Evolutionary conservation across 2,329 filamentous ascomycete genomes (phyloP).

Genomic region (Clonostachys solani): DNA sequence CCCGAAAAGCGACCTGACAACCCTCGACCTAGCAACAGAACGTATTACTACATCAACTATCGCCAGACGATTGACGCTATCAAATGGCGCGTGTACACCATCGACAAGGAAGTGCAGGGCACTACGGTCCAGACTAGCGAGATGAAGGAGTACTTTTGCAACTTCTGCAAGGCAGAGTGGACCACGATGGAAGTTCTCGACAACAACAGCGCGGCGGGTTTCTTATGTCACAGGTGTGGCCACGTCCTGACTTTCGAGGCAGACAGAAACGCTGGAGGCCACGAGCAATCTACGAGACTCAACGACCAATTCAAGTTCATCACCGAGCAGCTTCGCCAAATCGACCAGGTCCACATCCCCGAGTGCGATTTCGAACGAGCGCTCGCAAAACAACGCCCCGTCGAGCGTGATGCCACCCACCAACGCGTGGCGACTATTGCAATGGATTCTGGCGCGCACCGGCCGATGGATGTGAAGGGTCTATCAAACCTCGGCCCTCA

Average conservation of each 20-base stretch:
- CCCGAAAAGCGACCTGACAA: conserved; percentile 77
- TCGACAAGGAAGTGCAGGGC: conserved; percentile 85
- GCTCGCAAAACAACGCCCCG: conserved; percentile 55
- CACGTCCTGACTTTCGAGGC: conserved; percentile 60
- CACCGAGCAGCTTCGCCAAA: conserved; percentile 69
- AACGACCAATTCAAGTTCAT: conserved; percentile 80
- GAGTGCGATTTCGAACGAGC: conserved; percentile 71
- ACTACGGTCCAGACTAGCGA: conserved; percentile 77
- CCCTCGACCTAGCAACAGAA: conserved; percentile 76
- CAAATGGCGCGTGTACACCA: conserved; percentile 86
- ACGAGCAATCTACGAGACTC: conserved; percentile 68
- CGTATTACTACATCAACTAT: conserved; percentile 97
- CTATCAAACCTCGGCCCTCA: conserved; percentile 62
- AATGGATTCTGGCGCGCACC: conserved; percentile 45
- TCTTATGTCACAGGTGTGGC: conserved; percentile 78
- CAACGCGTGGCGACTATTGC: conserved; percentile 58
- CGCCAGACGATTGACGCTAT: conserved; percentile 92
- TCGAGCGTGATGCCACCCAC: conserved; percentile 63
- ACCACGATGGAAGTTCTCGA: conserved; percentile 88
- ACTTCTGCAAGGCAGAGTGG: conserved; percentile 78
- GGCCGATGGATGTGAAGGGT: conserved; percentile 67
- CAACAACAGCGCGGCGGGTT: conserved; percentile 64
- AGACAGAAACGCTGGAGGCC: conserved; percentile 64
- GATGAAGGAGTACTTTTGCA: conserved; percentile 88
- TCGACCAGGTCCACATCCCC: conserved; percentile 71